Percentiles rank a stretch among this genome's conserved stretches.
Conservation (phyloP, 2,329 filamentous ascomycete genomes). For the Pseudogymnoascus sp. region DNA sequence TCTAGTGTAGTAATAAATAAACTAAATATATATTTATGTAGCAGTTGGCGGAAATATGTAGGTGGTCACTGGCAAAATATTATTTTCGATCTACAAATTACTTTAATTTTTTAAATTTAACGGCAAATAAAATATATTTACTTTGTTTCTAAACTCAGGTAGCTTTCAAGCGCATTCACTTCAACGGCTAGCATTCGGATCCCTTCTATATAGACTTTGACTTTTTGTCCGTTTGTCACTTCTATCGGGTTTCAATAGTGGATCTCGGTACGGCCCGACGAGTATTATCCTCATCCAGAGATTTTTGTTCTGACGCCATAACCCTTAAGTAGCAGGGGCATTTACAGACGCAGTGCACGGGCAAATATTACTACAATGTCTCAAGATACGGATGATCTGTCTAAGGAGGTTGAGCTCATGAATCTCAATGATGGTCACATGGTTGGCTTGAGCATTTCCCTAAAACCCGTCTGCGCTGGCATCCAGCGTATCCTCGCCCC, state of each 20-base stretch:
- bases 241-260: constrained; percentile 4
- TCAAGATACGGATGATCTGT: constrained; percentile 7
- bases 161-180: neutral
- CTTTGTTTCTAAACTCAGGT: neutral
- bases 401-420: constrained; percentile 2
- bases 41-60: neutral
- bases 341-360: neutral
- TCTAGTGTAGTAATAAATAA: neutral
- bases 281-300: constrained; percentile 1
- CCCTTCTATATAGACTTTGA: neutral
- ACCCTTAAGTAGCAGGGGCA: neutral
- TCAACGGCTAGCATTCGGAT: neutral
- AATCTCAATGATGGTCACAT: neutral
- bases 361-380: neutral
- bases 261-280: constrained; percentile 6
- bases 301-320: constrained; percentile 7
- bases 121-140: neutral
- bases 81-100: neutral
- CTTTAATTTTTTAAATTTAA: neutral
- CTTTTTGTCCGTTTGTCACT: neutral
- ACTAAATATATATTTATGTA: neutral
- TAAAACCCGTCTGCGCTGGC: neutral
- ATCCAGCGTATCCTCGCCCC: neutral
- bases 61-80: neutral
- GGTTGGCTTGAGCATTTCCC: constrained; percentile 5